Percentiles rank a stretch among this genome's conserved stretches.
These are phyloP conservation scores for Globisporangium irregulare DNA, from an alignment of 352 stramenopile species.

Conservation along the genomic window DNA sequence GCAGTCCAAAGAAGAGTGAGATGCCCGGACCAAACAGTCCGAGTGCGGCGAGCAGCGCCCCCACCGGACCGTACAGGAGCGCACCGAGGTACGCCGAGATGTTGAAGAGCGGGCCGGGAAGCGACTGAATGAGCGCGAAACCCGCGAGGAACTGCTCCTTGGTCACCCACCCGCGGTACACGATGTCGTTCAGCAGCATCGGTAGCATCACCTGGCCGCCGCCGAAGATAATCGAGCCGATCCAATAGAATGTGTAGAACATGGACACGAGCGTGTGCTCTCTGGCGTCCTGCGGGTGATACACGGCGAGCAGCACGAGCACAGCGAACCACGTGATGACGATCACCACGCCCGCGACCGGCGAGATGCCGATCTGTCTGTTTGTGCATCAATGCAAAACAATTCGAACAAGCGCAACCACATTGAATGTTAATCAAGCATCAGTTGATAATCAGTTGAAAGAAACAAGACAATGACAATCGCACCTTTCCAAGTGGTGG, in stretches of 20 bases:
- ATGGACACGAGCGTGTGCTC: constrained; percentile 41
- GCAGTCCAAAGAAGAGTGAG: constrained; percentile 88
- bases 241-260: constrained; percentile 94
- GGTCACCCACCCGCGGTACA: constrained; percentile 86
- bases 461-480: background rate
- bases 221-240: constrained; percentile 95
- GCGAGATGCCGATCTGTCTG: constrained; percentile 88
- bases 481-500: constrained; percentile 41
- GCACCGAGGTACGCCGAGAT: constrained; percentile 92
- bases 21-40: constrained; percentile 93
- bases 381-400: background rate
- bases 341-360: constrained; percentile 68
- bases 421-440: background rate
- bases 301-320: constrained; percentile 56
- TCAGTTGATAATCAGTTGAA: background rate
- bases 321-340: constrained; percentile 77
- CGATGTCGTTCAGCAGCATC: constrained; percentile 83
- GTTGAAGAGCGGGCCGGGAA: constrained; percentile 95
- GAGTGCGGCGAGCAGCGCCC: constrained; percentile 83
- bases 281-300: constrained; percentile 38
- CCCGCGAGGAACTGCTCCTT: constrained; percentile 93
- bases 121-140: constrained; percentile 90
- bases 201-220: constrained; percentile 93
- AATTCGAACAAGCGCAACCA: background rate
- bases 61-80: constrained; percentile 82